Evolutionary conservation across 805 yeast genomes (phyloP), one percentile per base, ranked within the genome.

Genomic region (Hemisphaericaspora nanyangensis): DNA sequence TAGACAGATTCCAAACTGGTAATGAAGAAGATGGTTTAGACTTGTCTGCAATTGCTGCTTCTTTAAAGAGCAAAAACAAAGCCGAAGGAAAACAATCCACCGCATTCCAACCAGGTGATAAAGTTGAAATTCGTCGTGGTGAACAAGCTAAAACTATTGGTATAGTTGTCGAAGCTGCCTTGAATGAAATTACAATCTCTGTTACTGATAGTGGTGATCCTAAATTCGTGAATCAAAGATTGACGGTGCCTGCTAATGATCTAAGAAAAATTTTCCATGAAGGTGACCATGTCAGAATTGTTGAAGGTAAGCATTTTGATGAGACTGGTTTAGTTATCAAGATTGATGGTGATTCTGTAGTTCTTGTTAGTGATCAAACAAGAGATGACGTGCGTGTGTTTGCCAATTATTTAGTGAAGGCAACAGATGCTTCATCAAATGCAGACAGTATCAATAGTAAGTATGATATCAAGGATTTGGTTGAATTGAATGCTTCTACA

Each of bases 241-340:
- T 90, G 48, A 95, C 93, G 43, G 83, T 90, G 36, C 96, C 97
- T 25, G 76, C 83, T 3, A 74, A 77, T 31, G 82, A 87, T 46
- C 70, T 93, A 54, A 79, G 97, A 57, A 93, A 93, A 59, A 79
- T 85, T 39, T 91, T 91, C 62, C 65, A 75, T 38, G 80, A 87
- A 30, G 99, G 99, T 72, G 98, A 91, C 60, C 97, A 93, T 60
- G 96, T 93, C 17, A 82, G 95, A 42, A 93, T 91, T 24, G 76
- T 85, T 28, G 86, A 82, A 55, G 99, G 99, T 57, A 88, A 85
- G 55, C 95, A 87, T 60, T 72, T 80, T 38, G 96, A 91, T 54
- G 96, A 90, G 55, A 88, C 96, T 26, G 99, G 99, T 66, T 74
- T 93, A 66, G 95, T 93, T 36, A 89, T 93, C 30, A 75, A 80